Evolutionary conservation across 2,329 filamentous ascomycete species (phyloP), one percentile per base, ranked within the genome.

Genomic region (Fusarium gaditjirri): DNA sequence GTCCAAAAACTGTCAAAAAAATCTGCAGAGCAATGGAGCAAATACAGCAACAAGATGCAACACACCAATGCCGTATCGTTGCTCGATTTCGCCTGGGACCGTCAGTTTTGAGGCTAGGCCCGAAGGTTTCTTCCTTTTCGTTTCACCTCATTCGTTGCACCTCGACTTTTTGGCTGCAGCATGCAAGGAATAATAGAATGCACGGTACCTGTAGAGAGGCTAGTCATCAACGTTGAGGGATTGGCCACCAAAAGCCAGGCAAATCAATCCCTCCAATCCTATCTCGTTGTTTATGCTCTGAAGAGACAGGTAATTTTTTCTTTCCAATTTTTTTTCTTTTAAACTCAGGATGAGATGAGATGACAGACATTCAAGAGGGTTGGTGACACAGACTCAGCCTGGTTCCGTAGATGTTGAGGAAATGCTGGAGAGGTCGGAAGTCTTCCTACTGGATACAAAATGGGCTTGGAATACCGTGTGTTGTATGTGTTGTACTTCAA

Each of bases 171-270:
- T 44, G 68, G 64, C 61, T 75, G 71, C 71, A 71, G 69, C 59
- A 76, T 76, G 73, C 73, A 77, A 72, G 75, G 65, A 75, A 76
- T 71, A 66, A 44, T 43, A 23, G 13, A 41, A 36, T 67, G 64
- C 47, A 41, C 49, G 49, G 56, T 68, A 63, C 64, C 39, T 62
- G 47, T n/a, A 47, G 27, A 44, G 33, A 67, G 41, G 67, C 62
- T 64, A 54, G 55, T 56, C 66, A 61, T 61, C 41, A 42, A 61
- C 41, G 60, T 67, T 58, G 55, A 58, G 59, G 62, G 57, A 75
- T 72, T 76, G 70, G 74, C 64, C 73, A 64, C 67, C 71, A 58
- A 58, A 52, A 62, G 52, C 50, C 55, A 73, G 65, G 72, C 35
- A 50, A 62, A 71, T 54, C 41, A 46, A 55, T 60, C 61, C 62